These are phyloP conservation scores for Leccinum olivaceoglutinosum DNA, from an alignment of 1,284 basidiomycete genomes.

Conservation along the genomic window DNA sequence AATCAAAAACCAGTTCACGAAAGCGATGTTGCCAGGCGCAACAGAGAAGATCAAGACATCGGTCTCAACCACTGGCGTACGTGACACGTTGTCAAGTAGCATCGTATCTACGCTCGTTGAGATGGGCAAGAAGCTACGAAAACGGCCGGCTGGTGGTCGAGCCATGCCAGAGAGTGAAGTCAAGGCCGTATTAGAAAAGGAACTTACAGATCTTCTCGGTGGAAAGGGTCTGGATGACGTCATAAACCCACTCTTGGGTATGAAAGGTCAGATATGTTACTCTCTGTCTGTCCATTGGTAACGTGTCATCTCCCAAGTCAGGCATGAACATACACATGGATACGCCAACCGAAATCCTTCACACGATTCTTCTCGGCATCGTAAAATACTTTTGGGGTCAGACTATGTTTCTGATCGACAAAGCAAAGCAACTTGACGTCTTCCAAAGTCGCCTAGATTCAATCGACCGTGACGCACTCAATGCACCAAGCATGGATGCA, in stretches of 20 bases:
- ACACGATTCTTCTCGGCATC: conserved; percentile 29
- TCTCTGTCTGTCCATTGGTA: not conserved
- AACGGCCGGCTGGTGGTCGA: not conserved
- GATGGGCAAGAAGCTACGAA: conserved; percentile 1
- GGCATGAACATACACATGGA: conserved; percentile 14
- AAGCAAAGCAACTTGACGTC: conserved; percentile 11
- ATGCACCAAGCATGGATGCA: not conserved
- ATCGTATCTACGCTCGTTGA: not conserved
- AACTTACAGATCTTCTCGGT: not conserved
- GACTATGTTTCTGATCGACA: conserved; percentile 20
- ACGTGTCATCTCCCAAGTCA: not conserved
- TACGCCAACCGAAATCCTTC: conserved; percentile 29
- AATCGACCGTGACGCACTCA: not conserved
- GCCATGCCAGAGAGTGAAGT: not conserved
- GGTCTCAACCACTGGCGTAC: not conserved
- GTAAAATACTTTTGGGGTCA: conserved; percentile 32
- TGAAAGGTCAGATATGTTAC: not conserved
- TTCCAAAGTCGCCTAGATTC: conserved; percentile 13
- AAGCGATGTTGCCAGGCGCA: not conserved
- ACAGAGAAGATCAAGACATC: not conserved
- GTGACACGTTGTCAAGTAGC: not conserved
- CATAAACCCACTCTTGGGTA: not conserved
- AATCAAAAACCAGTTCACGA: conserved; percentile 9
- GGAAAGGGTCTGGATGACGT: not conserved
- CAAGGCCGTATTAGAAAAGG: not conserved